Base-by-base conservation (phyloP, 208 protist genomes). In the Trypanosoma rangeli region DNA sequence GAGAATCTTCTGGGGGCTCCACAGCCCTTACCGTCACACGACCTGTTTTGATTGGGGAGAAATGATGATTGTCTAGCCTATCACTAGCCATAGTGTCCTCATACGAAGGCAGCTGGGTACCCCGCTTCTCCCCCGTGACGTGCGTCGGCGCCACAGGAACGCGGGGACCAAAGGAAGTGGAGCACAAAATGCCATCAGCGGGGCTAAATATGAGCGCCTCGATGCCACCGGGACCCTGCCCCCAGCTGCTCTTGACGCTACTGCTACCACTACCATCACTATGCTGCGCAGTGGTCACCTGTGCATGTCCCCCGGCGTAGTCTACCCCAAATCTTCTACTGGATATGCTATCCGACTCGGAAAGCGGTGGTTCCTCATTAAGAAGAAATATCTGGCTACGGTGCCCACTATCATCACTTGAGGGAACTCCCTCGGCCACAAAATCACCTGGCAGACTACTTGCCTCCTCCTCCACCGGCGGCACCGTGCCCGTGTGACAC, bases 161-260 rank as follows among this genome's bases (percentile, higher is more conserved):
- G 4, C 16, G 48, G 20, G 61, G 0, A 55, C 20, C 37, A 3
- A 28, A 42, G n/a, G 29, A 55, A 42, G 1, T 65, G 12, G 26
- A 15, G 22, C 10, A 10, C 16, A 42, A 26, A 39, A 37, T 55
- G 7, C 37, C 55, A 12, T 55, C 61, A 2, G 26, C 2, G 18
- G 31, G 9, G 24, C 10, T 50, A 42, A 37, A 55, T 55, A 29
- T 55, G 9, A 8, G 26, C 13, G 46, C n/a, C 20, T 42, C 46
- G 29, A n/a, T 39, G 28, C 35, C 42, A n/a, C 48, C 48, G 15
- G 10, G 29, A n/a, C 31, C 29, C 39, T 35, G 61, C 33, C 48
- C 53, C 48, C 42, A 56, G 12, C 46, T 65, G 28, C 28, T 65
- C 24, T 42, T 50, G 16, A 54, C 12, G 53, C 44, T 55, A 65